Base-by-base conservation (phyloP, 768 basidiomycete species). In the Lyophyllum atratum region DNA sequence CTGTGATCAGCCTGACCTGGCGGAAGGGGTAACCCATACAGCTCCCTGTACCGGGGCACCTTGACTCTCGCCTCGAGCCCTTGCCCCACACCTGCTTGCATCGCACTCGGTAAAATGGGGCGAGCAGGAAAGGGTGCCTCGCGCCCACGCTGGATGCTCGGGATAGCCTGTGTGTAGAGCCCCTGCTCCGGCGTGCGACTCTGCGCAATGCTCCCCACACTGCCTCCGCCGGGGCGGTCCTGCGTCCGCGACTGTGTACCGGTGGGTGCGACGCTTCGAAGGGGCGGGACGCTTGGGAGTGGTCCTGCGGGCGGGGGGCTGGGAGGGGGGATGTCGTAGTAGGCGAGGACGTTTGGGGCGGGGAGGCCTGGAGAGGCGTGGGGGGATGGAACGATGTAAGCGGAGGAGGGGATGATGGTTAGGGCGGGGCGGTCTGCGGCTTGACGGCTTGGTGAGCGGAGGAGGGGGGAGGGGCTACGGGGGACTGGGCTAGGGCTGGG, bases 81-180 rank as follows among this genome's bases (percentile, higher is more conserved):
- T 5, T 58, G 62, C 34, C 53, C 65, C 26, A 64, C 59, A 26
- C 59, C 66, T 44, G 66, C 54, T 24, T 63, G 61, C 42, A 55
- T 6, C 61, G 63, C 52, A 53, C 59, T 33, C 48, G 68, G 48
- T 56, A 73, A 54, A n/a, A 80, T 59, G 19, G 81, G 80, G 10
- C 68, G 70, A n/a, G 74, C 50, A 22, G 84, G 83, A 70, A 85
- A 84, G 0, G 84, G 82, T 14, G 74, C 60, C 62, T 81, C 77
- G 37, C 76, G 74, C 12, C 83, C 84, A 15, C 84, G 73, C 56
- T 75, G 75, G 26, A 76, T 67, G 34, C 43, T 60, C 29, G 59
- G 57, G 39, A 54, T 62, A 43, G 52, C 42, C 52, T 61, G 67
- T 24, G 34, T 56, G 3, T 33, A 42, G 26, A 56, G 42, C 3